Evolutionary conservation across 768 basidiomycete species (phyloP), one percentile per base, ranked within the genome.

Genomic region (Lentinula aciculospora): DNA sequence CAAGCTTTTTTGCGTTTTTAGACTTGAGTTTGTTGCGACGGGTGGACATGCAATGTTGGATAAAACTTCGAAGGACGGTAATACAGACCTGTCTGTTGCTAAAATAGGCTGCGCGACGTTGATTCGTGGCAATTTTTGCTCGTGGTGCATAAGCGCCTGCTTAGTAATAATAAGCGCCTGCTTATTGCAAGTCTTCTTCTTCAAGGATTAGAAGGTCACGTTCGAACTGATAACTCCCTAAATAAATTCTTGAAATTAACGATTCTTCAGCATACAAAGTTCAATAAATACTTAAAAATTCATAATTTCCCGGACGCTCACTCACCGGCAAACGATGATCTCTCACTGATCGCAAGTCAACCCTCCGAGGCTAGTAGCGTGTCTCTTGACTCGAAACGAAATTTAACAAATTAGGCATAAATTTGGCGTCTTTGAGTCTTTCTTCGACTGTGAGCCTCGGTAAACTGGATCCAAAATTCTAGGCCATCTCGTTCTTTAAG

Each of bases 1-100:
- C 10, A 23, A 15, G 21, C 21, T 53, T 15, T 6, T 23, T 42
- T 42, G 40, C 40, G 19, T 42, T 53, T 39, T 29, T 34, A 28
- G 63, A 29, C 36, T 53, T 62, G n/a, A 56, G 46, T 59, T 58
- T 62, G 58, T 61, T 66, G 53, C 63, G 65, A 57, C 64, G 64
- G 58, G 60, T 60, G 60, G 66, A 69, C 69, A 71, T 69, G 58
- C 66, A 72, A 64, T 44, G 58, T 53, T 21, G 36, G 46, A 57
- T 17, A 19, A 9, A 36, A 29, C n/a, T n/a, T n/a, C n/a, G 21
- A 29, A 5, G 39, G 28, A n/a, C 48, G 32, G 28, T 36, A 25
- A 23, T 23, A 46, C 19, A 34, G 42, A 29, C 56, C 56, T 46
- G 55, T 36, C 29, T 53, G 51, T 23, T 37, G 23, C 36, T 21